Conservation (phyloP, 2,329 filamentous ascomycete species). For the Stachybotrys echinatus region DNA sequence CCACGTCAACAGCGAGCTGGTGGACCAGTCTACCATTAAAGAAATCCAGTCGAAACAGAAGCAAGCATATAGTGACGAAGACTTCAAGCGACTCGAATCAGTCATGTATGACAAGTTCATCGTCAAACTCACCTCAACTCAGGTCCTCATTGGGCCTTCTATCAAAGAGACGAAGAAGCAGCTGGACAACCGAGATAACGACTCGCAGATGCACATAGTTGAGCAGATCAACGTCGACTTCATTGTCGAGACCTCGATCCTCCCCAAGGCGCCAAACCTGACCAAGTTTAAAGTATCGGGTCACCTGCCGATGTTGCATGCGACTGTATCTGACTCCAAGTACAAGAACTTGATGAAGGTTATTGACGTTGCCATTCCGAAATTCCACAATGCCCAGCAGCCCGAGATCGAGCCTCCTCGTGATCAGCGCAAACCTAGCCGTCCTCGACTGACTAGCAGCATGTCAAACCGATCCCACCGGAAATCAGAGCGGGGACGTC, state of each 20-base stretch:
- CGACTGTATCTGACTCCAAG: slow-evolving; percentile 86
- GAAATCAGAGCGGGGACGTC: slow-evolving; percentile 41
- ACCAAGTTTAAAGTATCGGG: slow-evolving; percentile 90
- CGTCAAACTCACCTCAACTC: slow-evolving; percentile 88
- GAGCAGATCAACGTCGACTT: slow-evolving; percentile 98
- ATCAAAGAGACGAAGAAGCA: slow-evolving; percentile 86
- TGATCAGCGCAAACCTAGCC: slow-evolving; percentile 16
- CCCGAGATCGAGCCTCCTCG: slow-evolving; percentile 17
- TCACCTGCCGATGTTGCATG: slow-evolving; percentile 86
- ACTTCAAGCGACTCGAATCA: slow-evolving; percentile 81
- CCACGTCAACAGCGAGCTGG: slow-evolving; percentile 87
- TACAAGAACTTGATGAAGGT: slow-evolving; percentile 97
- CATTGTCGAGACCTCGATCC: slow-evolving; percentile 88
- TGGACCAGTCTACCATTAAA: slow-evolving; percentile 83
- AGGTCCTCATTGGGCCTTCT: slow-evolving; percentile 90
- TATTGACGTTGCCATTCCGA: slow-evolving; percentile 91
- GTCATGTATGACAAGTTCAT: slow-evolving; percentile 98
- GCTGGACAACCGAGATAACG: slow-evolving; percentile 61
- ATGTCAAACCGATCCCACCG: slow-evolving; percentile 40
- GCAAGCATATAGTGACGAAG: slow-evolving; percentile 80
- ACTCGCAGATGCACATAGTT: slow-evolving; percentile 78
- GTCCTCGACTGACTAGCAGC: slow-evolving; percentile 41
- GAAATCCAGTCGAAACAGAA: slow-evolving; percentile 89
- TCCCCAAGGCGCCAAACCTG: slow-evolving; percentile 91
- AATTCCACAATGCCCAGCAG: slow-evolving; percentile 49